Percentiles rank a stretch among this genome's conserved stretches.
Conservation (phyloP, 1,284 basidiomycete species). For the Coriolopsis trogii region DNA sequence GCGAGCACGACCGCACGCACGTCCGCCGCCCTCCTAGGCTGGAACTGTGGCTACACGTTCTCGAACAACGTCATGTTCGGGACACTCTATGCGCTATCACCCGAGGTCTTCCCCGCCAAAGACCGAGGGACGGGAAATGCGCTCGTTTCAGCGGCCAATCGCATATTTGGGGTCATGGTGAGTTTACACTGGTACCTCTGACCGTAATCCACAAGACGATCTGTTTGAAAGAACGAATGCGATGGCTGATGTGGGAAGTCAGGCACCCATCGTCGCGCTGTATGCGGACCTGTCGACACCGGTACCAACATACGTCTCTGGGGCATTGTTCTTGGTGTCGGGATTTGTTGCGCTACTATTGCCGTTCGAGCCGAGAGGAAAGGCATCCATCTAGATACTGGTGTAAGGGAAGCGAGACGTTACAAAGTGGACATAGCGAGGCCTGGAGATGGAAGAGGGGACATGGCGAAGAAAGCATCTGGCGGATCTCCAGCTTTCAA, state of each 20-base stretch:
- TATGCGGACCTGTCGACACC: conserved; percentile 61
- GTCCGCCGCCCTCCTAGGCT: conserved; percentile 65
- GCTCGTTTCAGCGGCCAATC: conserved; percentile 58
- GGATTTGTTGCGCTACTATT: conserved; percentile 64
- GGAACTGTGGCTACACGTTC: conserved; percentile 73
- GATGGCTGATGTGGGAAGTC: not conserved
- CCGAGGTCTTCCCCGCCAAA: conserved; percentile 74
- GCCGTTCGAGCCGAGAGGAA: conserved; percentile 75
- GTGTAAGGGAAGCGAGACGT: no score
- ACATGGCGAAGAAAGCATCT: no score
- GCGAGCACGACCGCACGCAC: conserved; percentile 66
- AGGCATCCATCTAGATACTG: conserved; percentile 58
- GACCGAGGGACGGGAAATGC: conserved; percentile 76
- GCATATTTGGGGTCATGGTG: conserved; percentile 69
- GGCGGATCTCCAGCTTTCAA: no score
- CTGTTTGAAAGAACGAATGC: no score
- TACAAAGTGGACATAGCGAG: no score
- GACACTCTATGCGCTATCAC: conserved; percentile 66
- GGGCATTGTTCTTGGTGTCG: conserved; percentile 62
- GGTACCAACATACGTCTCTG: conserved; percentile 74
- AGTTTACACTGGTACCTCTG: conserved; percentile 1
- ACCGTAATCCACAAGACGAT: not conserved
- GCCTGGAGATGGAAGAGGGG: no score
- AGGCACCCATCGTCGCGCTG: conserved; percentile 71
- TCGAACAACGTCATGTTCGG: conserved; percentile 75